Conservation (phyloP, 176 grass and related monocot genomes). For the Ensete glaucum region DNA sequence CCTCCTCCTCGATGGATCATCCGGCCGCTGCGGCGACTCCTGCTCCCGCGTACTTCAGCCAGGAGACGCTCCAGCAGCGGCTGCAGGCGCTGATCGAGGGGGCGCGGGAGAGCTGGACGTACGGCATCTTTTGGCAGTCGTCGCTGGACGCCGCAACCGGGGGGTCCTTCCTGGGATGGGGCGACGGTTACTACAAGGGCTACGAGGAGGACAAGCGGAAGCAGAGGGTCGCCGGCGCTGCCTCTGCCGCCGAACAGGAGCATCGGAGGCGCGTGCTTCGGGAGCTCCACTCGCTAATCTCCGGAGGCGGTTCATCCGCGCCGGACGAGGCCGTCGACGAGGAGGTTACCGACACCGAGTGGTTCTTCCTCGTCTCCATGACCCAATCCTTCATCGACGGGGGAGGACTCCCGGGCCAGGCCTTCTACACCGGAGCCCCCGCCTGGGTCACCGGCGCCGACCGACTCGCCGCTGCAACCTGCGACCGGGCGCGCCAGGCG, state of each 20-base stretch:
- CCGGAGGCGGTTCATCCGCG: constrained; percentile 18
- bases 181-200: constrained; percentile 16
- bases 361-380: constrained; percentile 99
- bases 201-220: constrained; percentile 77
- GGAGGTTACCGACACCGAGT: constrained; percentile 92
- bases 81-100: constrained; percentile 82
- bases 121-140: constrained; percentile 92
- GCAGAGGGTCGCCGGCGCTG: constrained; percentile 20
- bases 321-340: constrained; percentile 74
- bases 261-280: constrained; percentile 74
- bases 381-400: constrained; percentile 67
- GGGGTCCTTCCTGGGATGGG: constrained; percentile 70
- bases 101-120: constrained; percentile 67
- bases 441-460: constrained; percentile 51
- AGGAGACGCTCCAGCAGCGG: constrained; percentile 79
- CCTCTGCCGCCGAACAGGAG: constrained; percentile 59
- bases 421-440: constrained; percentile 30
- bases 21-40: neutral
- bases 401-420: constrained; percentile 45
- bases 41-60: constrained; percentile 34
- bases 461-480: constrained; percentile 29
- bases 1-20: too few relatives aligned
- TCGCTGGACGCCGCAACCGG: constrained; percentile 40
- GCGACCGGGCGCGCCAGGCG: constrained; percentile 66
- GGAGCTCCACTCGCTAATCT: constrained; percentile 82